Conservation (phyloP, 2,329 filamentous ascomycete genomes). For the Thielaviopsis punctulata region DNA sequence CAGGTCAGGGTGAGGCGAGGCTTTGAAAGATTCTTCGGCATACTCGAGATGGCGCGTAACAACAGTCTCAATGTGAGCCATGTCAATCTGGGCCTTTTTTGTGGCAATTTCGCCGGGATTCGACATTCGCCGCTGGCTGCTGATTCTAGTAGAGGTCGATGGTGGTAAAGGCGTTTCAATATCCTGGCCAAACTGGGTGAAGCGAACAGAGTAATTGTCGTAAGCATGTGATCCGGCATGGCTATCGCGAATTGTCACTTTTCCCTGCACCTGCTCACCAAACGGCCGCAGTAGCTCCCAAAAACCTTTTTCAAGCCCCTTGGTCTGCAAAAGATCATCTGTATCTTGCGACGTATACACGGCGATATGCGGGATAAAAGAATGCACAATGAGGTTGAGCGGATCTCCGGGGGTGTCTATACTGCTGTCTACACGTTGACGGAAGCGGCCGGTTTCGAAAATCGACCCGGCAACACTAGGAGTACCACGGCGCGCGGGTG, state of each 20-base stretch:
- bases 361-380: conserved; percentile 78
- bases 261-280: conserved; percentile 73
- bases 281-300: conserved; percentile 80
- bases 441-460: conserved; percentile 29
- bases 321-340: conserved; percentile 59
- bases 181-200: conserved; percentile 51
- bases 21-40: conserved; percentile 40
- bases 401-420: conserved; percentile 35
- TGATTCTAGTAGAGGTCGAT: conserved; percentile 14
- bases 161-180: conserved; percentile 32
- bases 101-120: conserved; percentile 5
- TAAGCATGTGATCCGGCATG: conserved; percentile 65
- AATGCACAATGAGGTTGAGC: conserved; percentile 53
- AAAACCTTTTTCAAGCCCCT: conserved; percentile 69
- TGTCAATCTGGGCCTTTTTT: conserved; percentile 13
- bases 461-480: conserved; percentile 41
- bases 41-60: conserved; percentile 65
- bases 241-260: conserved; percentile 80
- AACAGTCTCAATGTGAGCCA: conserved; percentile 60
- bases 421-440: conserved; percentile 26
- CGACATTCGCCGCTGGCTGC: conserved; percentile 1
- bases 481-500: conserved; percentile 42
- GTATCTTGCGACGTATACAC: conserved; percentile 79
- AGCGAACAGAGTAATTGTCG: conserved; percentile 82
- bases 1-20: conserved; percentile 20